Conservation (phyloP, 345 rosid species). For the Boechera retrofracta region DNA sequence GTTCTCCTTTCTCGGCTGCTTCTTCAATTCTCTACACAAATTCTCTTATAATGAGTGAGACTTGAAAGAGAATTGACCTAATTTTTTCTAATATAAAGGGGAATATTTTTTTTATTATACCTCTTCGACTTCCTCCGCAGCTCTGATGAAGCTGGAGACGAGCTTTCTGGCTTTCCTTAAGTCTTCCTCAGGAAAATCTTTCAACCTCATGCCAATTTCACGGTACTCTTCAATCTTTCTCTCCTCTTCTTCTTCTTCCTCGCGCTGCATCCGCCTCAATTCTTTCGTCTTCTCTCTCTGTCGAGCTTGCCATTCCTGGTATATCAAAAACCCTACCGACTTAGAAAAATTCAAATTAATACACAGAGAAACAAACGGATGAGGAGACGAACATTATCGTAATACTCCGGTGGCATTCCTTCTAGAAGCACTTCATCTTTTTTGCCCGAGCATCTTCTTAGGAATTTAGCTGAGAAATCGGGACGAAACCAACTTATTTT, state of each 20-base stretch:
- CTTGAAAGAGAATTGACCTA: neutral
- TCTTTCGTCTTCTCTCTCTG: conserved; percentile 77
- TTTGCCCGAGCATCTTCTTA: conserved; percentile 52
- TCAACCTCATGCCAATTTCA: conserved; percentile 76
- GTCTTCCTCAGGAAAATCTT: conserved; percentile 81
- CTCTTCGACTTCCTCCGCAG: too few relatives aligned
- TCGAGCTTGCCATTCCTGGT: conserved; percentile 83
- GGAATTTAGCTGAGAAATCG: conserved; percentile 33
- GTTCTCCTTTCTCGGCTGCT: conserved; percentile 51
- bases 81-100: neutral
- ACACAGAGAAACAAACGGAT: neutral
- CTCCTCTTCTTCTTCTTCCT: conserved; percentile 90
- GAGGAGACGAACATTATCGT: neutral
- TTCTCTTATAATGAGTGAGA: neutral
- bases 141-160: conserved; percentile 49
- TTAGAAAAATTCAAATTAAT: neutral
- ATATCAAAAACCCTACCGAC: conserved; percentile 1
- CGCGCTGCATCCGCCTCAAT: conserved; percentile 57
- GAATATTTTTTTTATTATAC: conserved; percentile 24
- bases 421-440: conserved; percentile 65
- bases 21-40: conserved; percentile 45
- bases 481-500: too few relatives aligned
- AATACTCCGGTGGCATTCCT: conserved; percentile 93
- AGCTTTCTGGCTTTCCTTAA: conserved; percentile 70
- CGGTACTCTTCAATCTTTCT: conserved; percentile 81